phyloP scores from a whole-genome alignment of 75 land plant species.

The Ceratopteris richardii region DNA sequence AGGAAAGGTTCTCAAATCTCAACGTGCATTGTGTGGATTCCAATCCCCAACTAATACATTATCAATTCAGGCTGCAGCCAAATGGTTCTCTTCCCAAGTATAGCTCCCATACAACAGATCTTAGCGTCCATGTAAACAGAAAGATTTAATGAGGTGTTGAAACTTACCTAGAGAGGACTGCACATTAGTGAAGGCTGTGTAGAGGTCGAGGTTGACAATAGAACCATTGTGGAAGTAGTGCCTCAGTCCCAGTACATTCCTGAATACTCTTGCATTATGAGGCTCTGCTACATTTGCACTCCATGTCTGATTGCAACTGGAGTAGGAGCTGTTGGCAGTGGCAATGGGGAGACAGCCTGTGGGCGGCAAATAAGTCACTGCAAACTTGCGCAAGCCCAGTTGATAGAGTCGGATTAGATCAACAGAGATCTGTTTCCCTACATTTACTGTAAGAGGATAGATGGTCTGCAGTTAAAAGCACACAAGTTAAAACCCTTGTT shows the following conservation, averaged over 20 bases:
- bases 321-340: conserved; percentile 9
- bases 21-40: no score
- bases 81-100: no score
- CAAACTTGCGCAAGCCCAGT: conserved; percentile 31
- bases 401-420: conserved; percentile 20
- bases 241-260: conserved; percentile 18
- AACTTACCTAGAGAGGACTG: conserved; percentile 3
- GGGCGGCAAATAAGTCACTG: conserved; percentile 28
- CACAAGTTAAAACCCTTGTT: no score
- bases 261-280: conserved; percentile 11
- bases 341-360: conserved; percentile 40
- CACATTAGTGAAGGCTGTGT: conserved; percentile 23
- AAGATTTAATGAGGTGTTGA: no score
- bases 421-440: conserved; percentile 25
- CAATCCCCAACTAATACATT: no score
- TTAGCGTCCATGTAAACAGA: no score
- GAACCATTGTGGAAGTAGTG: conserved; percentile 9
- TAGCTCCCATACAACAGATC: no score
- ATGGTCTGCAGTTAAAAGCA: background rate
- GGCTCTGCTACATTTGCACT: conserved; percentile 22
- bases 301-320: conserved; percentile 20
- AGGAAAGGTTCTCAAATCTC: no score
- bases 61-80: no score
- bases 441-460: conserved; percentile 11
- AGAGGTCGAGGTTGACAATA: conserved; percentile 25